phyloP scores from a whole-genome alignment of 176 grass and related monocot genomes.

The Zizania latifolia region DNA sequence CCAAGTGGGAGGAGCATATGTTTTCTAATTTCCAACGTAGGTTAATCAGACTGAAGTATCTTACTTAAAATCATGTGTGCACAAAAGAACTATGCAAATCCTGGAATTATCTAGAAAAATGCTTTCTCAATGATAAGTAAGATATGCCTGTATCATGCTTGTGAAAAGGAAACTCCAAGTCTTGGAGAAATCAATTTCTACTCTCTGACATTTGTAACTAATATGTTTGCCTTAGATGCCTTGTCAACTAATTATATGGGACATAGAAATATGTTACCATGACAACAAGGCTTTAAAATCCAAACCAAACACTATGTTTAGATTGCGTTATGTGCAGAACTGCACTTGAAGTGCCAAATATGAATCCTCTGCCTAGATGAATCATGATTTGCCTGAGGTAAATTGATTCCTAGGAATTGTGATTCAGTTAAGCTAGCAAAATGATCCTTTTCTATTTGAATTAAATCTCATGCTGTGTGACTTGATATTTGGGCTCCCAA shows the following conservation, averaged over 20 bases:
- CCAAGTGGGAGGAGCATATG: neutral
- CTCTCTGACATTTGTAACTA: neutral
- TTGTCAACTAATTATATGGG: neutral
- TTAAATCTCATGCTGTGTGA: neutral
- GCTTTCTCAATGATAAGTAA: neutral
- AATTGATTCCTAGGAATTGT: neutral
- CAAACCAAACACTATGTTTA: neutral
- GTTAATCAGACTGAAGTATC: neutral
- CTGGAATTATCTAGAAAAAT: neutral
- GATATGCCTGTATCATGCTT: neutral
- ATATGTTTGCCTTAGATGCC: neutral
- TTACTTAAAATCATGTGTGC: neutral
- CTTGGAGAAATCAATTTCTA: neutral
- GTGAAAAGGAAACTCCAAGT: neutral
- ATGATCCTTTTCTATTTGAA: neutral
- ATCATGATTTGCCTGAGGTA: slow-evolving; percentile 9
- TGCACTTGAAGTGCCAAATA: neutral
- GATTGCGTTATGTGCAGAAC: neutral
- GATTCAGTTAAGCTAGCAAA: neutral
- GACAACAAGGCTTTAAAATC: neutral
- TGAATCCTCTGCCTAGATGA: neutral
- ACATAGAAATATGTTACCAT: neutral
- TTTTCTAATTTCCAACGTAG: neutral
- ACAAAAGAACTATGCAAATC: neutral
- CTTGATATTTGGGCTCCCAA: neutral